Percentiles rank a stretch among this genome's conserved stretches.
phyloP scores from a whole-genome alignment of 2,329 filamentous ascomycete genomes.

The Penicillium hesseltinei region DNA sequence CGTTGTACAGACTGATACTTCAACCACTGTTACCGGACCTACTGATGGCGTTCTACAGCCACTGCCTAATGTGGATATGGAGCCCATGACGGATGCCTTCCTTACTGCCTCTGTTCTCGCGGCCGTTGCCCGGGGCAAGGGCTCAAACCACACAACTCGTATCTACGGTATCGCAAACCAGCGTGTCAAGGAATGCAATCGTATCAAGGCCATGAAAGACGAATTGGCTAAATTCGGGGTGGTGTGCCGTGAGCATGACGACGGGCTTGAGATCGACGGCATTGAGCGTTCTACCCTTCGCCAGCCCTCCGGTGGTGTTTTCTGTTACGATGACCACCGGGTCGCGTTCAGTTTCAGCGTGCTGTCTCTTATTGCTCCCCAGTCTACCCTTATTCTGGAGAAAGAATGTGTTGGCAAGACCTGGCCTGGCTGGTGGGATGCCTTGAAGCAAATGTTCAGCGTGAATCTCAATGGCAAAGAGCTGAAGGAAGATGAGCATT shows the following conservation, averaged over 20 bases:
- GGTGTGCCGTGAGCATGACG: constrained; percentile 79
- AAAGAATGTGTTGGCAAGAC: constrained; percentile 95
- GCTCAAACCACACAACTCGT: constrained; percentile 62
- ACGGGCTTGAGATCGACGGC: constrained; percentile 75
- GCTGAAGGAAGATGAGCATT: constrained; percentile 38
- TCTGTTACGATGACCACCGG: constrained; percentile 96
- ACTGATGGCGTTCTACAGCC: constrained; percentile 68
- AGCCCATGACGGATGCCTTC: constrained; percentile 98
- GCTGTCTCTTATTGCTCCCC: constrained; percentile 68
- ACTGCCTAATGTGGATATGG: constrained; percentile 88
- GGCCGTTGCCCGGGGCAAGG: constrained; percentile 75
- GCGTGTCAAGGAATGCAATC: constrained; percentile 96
- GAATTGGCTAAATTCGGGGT: constrained; percentile 94
- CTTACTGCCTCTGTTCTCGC: constrained; percentile 90
- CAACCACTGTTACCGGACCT: constrained; percentile 94
- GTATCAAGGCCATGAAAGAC: constrained; percentile 91
- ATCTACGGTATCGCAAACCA: constrained; percentile 97
- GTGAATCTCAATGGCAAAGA: constrained; percentile 76
- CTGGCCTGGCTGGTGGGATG: constrained; percentile 99
- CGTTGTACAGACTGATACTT: constrained; percentile 78
- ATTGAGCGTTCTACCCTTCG: constrained; percentile 51
- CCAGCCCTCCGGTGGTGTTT: constrained; percentile 65
- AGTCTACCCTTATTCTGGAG: constrained; percentile 75
- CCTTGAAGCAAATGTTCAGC: constrained; percentile 73
- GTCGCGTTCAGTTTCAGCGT: constrained; percentile 99